phyloP scores from a whole-genome alignment of 805 yeast species.

The Geotrichum ghanense region DNA sequence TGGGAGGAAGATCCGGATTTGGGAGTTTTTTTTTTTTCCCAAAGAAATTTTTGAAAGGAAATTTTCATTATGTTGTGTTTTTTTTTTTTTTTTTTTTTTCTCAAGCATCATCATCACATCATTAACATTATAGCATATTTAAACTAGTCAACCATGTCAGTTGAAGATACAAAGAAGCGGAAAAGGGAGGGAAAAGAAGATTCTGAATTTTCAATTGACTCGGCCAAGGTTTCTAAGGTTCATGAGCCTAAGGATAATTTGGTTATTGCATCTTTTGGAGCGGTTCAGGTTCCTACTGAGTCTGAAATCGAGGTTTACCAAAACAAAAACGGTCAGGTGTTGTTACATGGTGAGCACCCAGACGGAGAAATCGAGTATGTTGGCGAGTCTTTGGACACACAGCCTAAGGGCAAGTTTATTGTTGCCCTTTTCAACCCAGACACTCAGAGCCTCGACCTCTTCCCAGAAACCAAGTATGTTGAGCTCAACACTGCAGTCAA shows the following conservation, averaged over 20 bases:
- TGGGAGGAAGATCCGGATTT: background rate
- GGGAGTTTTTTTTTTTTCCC: background rate
- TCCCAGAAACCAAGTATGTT: conserved; percentile 51
- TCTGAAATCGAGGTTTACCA: conserved; percentile 54
- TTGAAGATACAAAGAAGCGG: background rate
- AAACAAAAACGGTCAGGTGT: conserved; percentile 31
- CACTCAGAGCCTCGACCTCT: conserved; percentile 52
- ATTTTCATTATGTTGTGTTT: no score
- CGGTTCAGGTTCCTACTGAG: conserved; percentile 48
- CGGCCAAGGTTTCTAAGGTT: background rate
- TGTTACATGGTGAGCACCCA: conserved; percentile 51
- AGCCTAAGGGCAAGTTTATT: conserved; percentile 20
- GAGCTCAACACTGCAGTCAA: conserved; percentile 50
- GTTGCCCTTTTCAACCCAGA: conserved; percentile 62
- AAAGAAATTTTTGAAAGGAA: no score
- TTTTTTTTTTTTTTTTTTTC: background rate
- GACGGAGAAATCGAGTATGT: conserved; percentile 67
- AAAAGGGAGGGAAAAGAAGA: background rate
- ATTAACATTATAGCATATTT: background rate
- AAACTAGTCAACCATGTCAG: background rate
- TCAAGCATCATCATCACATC: background rate
- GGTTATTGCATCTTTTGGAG: conserved; percentile 72
- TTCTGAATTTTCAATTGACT: conserved; percentile 11
- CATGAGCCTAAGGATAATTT: conserved; percentile 1
- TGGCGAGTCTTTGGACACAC: conserved; percentile 34